These are phyloP conservation scores for Fonsecaea monophora DNA, from an alignment of 2,329 filamentous ascomycete species.

Conservation along the genomic window DNA sequence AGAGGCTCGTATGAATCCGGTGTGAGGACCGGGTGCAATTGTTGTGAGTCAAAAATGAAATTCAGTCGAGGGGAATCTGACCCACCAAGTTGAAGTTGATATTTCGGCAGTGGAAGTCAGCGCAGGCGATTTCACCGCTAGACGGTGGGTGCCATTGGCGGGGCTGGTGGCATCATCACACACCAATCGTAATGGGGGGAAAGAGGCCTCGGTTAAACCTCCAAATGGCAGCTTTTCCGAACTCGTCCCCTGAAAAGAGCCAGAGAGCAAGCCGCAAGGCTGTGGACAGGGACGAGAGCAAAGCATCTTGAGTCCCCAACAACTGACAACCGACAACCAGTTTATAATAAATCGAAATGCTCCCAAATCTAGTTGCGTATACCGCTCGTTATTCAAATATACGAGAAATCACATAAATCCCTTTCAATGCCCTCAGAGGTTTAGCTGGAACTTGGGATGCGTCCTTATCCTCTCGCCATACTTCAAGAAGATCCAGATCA, in stretches of 20 bases:
- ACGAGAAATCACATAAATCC: background rate
- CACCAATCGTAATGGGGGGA: background rate
- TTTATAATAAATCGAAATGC: background rate
- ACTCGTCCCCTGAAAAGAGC: background rate
- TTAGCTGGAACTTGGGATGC: constrained; percentile 42
- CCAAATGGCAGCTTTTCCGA: constrained; percentile 4
- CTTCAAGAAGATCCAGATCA: constrained; percentile 46
- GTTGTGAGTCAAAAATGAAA: constrained; percentile 15
- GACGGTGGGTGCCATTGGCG: background rate
- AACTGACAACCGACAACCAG: background rate
- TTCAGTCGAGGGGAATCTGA: background rate
- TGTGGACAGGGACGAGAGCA: background rate
- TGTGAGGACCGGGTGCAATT: background rate
- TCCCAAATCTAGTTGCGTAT: background rate
- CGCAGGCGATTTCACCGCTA: background rate
- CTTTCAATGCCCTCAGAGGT: constrained; percentile 34
- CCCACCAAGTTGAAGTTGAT: constrained; percentile 7
- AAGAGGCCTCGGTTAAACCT: background rate
- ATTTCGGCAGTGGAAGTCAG: constrained; percentile 1
- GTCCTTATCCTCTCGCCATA: constrained; percentile 48
- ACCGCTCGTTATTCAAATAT: background rate
- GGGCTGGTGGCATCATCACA: constrained; percentile 10
- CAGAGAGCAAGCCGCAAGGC: background rate
- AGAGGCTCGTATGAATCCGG: background rate
- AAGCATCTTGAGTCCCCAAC: background rate